Conservation (phyloP, 208 protist genomes). For the Trypanosoma scelopori region DNA sequence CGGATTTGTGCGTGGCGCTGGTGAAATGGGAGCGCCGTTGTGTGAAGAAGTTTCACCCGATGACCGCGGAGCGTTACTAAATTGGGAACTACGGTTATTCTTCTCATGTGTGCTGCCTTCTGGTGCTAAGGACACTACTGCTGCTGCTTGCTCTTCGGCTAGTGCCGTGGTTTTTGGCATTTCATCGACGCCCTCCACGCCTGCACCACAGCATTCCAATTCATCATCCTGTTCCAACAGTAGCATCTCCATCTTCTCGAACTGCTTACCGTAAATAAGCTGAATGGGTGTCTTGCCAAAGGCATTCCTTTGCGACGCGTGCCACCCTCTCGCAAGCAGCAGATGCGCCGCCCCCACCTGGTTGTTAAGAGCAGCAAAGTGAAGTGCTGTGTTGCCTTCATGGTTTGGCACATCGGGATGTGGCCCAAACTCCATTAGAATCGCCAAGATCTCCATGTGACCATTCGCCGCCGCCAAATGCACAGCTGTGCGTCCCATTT, state of each 20-base stretch:
- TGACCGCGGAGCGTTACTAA: not conserved
- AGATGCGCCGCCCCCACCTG: slow-evolving; percentile 53
- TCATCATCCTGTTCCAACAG: slow-evolving; percentile 70
- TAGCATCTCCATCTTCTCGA: slow-evolving; percentile 82
- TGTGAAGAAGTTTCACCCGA: slow-evolving; percentile 5
- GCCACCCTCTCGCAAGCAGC: slow-evolving; percentile 69
- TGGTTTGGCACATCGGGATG: slow-evolving; percentile 66
- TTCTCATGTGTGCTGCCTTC: not conserved
- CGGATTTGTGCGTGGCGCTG: slow-evolving; percentile 1
- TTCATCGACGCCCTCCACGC: not conserved
- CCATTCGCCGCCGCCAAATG: slow-evolving; percentile 89
- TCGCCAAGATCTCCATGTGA: slow-evolving; percentile 69
- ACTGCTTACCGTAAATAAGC: slow-evolving; percentile 78
- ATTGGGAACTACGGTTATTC: not conserved
- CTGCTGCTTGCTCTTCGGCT: not conserved
- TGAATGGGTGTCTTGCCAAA: slow-evolving; percentile 72
- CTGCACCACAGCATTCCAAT: slow-evolving; percentile 40
- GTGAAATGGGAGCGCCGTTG: not conserved
- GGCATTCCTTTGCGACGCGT: slow-evolving; percentile 46
- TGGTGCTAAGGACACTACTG: not conserved
- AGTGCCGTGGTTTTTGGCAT: slow-evolving; percentile 1
- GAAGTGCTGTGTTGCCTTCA: slow-evolving; percentile 86
- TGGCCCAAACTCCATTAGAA: slow-evolving; percentile 65
- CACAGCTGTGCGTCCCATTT: slow-evolving; percentile 77
- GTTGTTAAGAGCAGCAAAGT: slow-evolving; percentile 90